Evolutionary conservation across 108 stramenopile genomes (phyloP).

Genomic region (Cyclostephanos invisitatus): DNA sequence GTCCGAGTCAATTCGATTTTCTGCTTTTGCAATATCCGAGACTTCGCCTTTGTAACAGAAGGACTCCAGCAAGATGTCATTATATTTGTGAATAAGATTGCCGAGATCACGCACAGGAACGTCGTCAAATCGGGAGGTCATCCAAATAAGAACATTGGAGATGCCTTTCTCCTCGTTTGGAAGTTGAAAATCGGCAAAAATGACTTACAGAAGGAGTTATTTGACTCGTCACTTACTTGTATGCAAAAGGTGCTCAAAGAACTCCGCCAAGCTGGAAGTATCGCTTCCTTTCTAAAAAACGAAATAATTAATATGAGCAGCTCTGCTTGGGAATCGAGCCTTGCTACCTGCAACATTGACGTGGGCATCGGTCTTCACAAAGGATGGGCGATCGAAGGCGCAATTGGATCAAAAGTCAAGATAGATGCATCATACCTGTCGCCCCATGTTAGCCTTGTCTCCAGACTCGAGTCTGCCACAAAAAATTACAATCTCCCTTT

Average conservation of each 20-base stretch:
- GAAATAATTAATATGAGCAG: conserved; percentile 28
- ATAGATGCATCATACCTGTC: conserved; percentile 77
- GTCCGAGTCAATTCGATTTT: conserved; percentile 62
- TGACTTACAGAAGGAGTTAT: conserved; percentile 51
- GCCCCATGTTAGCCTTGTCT: conserved; percentile 72
- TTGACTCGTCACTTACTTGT: conserved; percentile 37
- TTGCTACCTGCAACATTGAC: conserved; percentile 45
- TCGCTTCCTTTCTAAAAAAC: conserved; percentile 40
- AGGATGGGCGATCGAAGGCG: conserved; percentile 84
- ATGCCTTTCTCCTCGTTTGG: conserved; percentile 77
- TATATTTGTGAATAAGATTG: conserved; percentile 73
- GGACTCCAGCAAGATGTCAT: conserved; percentile 64
- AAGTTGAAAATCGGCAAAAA: conserved; percentile 52
- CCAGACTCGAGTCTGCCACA: conserved; percentile 66
- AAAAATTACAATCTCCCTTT: conserved; percentile 58
- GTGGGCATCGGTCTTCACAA: conserved; percentile 74
- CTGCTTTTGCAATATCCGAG: conserved; percentile 71
- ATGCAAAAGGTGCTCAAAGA: conserved; percentile 45
- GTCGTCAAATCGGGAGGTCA: conserved; percentile 55
- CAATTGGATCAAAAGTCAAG: conserved; percentile 72
- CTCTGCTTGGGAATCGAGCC: conserved; percentile 33
- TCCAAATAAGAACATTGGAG: conserved; percentile 80
- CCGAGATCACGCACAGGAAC: conserved; percentile 62
- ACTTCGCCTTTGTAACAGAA: conserved; percentile 66
- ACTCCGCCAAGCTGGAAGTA: conserved; percentile 33